phyloP scores from a whole-genome alignment of 1,284 basidiomycete species.

The Hypsizygus ulmarius region DNA sequence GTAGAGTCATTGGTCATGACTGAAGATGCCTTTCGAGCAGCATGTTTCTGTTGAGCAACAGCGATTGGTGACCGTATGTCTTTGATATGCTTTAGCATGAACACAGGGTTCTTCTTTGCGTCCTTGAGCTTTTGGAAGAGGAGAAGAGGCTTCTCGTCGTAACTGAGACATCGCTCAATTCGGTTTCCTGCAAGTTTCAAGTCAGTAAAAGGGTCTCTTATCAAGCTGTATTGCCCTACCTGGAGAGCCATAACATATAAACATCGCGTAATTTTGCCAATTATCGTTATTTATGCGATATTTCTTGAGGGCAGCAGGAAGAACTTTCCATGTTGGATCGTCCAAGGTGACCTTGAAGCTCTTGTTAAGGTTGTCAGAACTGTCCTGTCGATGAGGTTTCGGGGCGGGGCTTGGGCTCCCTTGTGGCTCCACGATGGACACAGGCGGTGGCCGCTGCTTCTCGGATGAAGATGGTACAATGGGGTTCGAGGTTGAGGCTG shows the following conservation, averaged over 20 bases:
- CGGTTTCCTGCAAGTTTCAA: slow-evolving; percentile 53
- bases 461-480: slow-evolving; percentile 16
- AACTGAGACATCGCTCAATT: slow-evolving; percentile 92
- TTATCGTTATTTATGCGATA: slow-evolving; percentile 99
- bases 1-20: slow-evolving; percentile 41
- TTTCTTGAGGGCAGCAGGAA: slow-evolving; percentile 97
- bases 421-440: slow-evolving; percentile 32
- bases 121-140: slow-evolving; percentile 98
- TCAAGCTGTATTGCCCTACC: slow-evolving; percentile 47
- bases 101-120: slow-evolving; percentile 94
- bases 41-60: slow-evolving; percentile 93
- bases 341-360: slow-evolving; percentile 91
- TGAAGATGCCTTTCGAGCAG: slow-evolving; percentile 70
- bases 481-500: slow-evolving; percentile 19
- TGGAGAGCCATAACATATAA: slow-evolving; percentile 94
- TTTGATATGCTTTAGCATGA: slow-evolving; percentile 98
- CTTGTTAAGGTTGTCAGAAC: slow-evolving; percentile 70
- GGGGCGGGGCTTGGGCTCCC: slow-evolving; percentile 32
- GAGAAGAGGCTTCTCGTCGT: slow-evolving; percentile 96
- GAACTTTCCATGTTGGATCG: slow-evolving; percentile 96
- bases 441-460: slow-evolving; percentile 28
- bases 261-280: slow-evolving; percentile 98
- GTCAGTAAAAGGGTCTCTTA: not conserved
- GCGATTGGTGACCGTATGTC: slow-evolving; percentile 97
- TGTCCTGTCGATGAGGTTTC: slow-evolving; percentile 59